A percentile compares a stretch with the other conserved stretches of the same genome.
Evolutionary conservation across 2,329 filamentous ascomycete species (phyloP).

Genomic region (Tolypocladium endophyticum): DNA sequence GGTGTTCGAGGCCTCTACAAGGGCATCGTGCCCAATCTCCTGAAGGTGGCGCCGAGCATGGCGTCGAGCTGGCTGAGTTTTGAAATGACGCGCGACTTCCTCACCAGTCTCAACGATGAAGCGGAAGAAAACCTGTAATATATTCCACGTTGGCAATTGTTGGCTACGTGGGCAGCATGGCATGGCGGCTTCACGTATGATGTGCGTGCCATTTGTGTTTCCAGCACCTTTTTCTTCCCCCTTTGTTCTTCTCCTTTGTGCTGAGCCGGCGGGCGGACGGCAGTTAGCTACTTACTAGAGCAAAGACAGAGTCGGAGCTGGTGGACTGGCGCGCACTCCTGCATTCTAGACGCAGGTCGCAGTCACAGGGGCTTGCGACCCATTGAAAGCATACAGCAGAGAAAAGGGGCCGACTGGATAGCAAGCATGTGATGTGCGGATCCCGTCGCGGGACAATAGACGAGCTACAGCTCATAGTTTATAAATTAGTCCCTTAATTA

Average conservation of each 20-base stretch:
- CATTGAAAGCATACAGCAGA: slow-evolving; percentile 1
- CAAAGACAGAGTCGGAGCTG: not conserved
- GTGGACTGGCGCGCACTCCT: not conserved
- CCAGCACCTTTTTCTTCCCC: not conserved
- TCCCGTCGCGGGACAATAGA: slow-evolving; percentile 11
- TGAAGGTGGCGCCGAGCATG: slow-evolving; percentile 98
- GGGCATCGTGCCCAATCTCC: slow-evolving; percentile 84
- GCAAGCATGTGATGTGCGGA: not conserved
- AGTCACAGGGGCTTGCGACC: not conserved
- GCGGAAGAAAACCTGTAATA: slow-evolving; percentile 16
- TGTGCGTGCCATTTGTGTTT: not conserved
- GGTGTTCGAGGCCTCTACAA: slow-evolving; percentile 85
- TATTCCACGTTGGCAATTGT: slow-evolving; percentile 4
- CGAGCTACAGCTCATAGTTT: slow-evolving; percentile 5
- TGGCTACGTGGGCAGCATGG: not conserved
- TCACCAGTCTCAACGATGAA: slow-evolving; percentile 49
- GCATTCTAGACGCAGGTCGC: slow-evolving; percentile 1
- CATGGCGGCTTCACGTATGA: not conserved
- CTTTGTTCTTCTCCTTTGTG: not conserved
- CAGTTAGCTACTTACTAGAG: slow-evolving; percentile 4
- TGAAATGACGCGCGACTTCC: slow-evolving; percentile 81
- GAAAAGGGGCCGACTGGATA: not conserved
- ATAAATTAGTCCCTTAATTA: not conserved
- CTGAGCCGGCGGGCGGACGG: slow-evolving; percentile 3
- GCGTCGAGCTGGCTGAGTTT: slow-evolving; percentile 97